Evolutionary conservation across 202 grass and related monocot species (phyloP).

Genomic region (Musa balbisiana): DNA sequence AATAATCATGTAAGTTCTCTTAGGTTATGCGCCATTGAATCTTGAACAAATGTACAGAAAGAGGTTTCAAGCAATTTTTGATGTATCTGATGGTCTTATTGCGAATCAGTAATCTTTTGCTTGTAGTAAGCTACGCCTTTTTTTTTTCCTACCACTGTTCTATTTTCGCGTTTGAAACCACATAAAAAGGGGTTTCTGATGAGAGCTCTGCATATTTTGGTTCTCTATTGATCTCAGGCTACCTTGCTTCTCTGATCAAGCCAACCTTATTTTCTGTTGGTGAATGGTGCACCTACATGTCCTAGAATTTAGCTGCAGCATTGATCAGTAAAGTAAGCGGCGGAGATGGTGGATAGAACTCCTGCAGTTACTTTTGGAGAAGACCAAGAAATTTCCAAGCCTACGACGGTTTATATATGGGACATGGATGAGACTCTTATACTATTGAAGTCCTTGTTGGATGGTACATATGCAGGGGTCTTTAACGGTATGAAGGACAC

Average conservation of each 20-base stretch:
- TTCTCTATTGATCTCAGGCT: not conserved
- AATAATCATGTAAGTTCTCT: not conserved
- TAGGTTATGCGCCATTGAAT: too few relatives aligned
- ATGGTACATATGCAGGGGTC: conserved; percentile 62
- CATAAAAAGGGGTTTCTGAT: too few relatives aligned
- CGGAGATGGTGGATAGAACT: not conserved
- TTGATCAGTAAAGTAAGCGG: not conserved
- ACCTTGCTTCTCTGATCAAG: not conserved
- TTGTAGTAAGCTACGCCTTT: too few relatives aligned
- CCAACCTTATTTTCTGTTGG: not conserved
- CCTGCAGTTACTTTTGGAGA: not conserved
- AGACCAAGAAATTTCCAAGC: not conserved
- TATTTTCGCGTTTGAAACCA: too few relatives aligned
- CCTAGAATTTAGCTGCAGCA: not conserved
- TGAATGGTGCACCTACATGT: not conserved
- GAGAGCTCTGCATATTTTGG: too few relatives aligned
- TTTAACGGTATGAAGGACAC: conserved; percentile 75
- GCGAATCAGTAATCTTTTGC: too few relatives aligned
- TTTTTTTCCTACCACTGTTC: too few relatives aligned
- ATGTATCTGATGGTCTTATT: too few relatives aligned
- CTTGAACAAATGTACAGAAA: too few relatives aligned
- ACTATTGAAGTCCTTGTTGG: conserved; percentile 82
- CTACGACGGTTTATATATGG: conserved; percentile 62
- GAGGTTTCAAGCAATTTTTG: too few relatives aligned
- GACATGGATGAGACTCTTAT: conserved; percentile 99